Percentiles rank a stretch among this genome's conserved stretches.
Conservation (phyloP, 2,329 filamentous ascomycete species). For the Ophiostoma ips region DNA sequence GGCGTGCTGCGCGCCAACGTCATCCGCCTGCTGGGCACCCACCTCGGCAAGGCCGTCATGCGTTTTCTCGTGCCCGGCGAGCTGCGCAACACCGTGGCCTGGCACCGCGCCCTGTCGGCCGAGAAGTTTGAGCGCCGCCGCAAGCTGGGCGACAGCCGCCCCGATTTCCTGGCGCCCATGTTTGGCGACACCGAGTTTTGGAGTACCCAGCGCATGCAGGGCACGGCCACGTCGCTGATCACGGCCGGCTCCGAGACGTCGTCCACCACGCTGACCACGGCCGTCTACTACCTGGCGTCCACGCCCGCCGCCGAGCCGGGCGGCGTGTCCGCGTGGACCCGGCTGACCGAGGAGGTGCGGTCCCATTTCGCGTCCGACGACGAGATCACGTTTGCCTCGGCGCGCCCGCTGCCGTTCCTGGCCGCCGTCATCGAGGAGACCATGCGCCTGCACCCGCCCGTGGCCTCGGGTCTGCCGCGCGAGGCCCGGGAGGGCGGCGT, state of each 20-base stretch:
- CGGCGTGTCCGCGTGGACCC: constrained; percentile 15
- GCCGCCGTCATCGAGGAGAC: constrained; percentile 23
- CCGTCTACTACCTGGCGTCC: constrained; percentile 24
- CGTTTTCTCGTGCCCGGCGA: neutral
- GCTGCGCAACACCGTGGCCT: neutral
- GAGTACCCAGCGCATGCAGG: neutral
- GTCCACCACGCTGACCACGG: constrained; percentile 29
- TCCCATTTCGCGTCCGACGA: constrained; percentile 23
- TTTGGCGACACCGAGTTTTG: constrained; percentile 1
- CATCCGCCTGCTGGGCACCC: constrained; percentile 1
- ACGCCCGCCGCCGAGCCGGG: constrained; percentile 8
- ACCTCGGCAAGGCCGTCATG: neutral
- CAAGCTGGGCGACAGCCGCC: neutral
- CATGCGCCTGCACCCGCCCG: constrained; percentile 23
- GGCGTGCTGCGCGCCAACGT: neutral
- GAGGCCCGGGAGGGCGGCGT: constrained; percentile 8
- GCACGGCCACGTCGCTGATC: constrained; percentile 19
- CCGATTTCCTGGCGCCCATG: constrained; percentile 11
- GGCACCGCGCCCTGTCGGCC: neutral
- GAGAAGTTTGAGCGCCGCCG: constrained; percentile 7
- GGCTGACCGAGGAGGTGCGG: constrained; percentile 28
- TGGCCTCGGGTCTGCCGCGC: constrained; percentile 18
- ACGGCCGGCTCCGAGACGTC: constrained; percentile 38
- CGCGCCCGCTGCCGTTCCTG: constrained; percentile 20
- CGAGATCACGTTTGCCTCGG: constrained; percentile 20